A percentile compares a stretch with the other conserved stretches of the same genome.
Conservation (phyloP, 495 filamentous ascomycete genomes). For the Gamarada debralockiae region DNA sequence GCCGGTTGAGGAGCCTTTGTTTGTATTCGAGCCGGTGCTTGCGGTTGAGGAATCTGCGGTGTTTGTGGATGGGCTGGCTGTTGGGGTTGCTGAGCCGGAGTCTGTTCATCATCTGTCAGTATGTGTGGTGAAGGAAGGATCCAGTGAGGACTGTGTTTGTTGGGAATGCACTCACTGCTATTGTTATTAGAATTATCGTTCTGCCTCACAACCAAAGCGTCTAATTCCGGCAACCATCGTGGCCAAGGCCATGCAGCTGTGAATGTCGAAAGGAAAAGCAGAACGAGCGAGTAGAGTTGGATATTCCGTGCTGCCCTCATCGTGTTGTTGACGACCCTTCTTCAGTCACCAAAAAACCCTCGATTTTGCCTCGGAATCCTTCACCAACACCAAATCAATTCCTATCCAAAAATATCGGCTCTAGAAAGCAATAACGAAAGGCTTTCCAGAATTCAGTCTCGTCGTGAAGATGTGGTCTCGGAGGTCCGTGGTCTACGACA, state of each 20-base stretch:
- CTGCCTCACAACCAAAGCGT: constrained; percentile 28
- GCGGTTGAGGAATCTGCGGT: neutral
- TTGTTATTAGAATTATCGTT: neutral
- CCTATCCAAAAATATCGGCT: too few species aligned
- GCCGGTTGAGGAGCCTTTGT: neutral
- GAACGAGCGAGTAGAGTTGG: constrained; percentile 18
- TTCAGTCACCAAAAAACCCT: neutral
- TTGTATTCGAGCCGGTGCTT: neutral
- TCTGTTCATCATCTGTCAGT: neutral
- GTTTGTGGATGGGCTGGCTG: neutral
- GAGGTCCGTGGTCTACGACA: too few species aligned
- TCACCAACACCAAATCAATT: neutral
- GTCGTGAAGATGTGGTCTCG: too few species aligned
- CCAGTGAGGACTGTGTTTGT: neutral
- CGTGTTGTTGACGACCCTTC: constrained; percentile 19
- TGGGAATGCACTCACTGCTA: constrained; percentile 8
- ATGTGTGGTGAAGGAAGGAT: too few species aligned
- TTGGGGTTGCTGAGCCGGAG: neutral
- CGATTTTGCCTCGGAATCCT: neutral
- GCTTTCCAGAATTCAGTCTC: too few species aligned
- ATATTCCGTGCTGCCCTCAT: constrained; percentile 19
- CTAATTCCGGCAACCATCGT: constrained; percentile 27
- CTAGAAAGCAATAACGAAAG: too few species aligned
- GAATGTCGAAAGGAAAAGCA: constrained; percentile 44
- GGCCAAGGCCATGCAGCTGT: constrained; percentile 50